Evolutionary conservation across 768 basidiomycete genomes (phyloP), one percentile per base, ranked within the genome.

Genomic region (Scleroderma citrinum): DNA sequence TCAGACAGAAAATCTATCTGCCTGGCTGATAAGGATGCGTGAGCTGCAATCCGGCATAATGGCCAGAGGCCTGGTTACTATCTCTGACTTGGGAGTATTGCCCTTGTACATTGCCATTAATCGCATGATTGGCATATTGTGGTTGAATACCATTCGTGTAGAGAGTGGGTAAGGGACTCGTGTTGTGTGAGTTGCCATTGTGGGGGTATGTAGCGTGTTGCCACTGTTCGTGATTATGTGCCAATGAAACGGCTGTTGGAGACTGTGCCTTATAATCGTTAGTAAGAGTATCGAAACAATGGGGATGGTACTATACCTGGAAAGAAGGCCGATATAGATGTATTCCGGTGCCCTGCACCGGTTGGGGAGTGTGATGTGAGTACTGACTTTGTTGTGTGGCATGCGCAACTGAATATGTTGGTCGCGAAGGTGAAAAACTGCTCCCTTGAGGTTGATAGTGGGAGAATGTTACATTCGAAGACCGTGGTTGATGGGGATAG

Each of bases 381-480:
- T 58, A 62, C 13, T 52, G 56, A 34, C 50, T 21, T 8, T 55
- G 57, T 20, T 55, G 66, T 16, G 50, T 52, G 3, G 42, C 43
- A 4, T 66, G 62, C 38, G 60, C 56, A 26, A 58, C 44, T 0
- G 58, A 47, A 46, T 63, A 59, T 2, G 68, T 62, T 19, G 68
- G 68, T 21, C 58, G 56, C 44, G 66, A 59, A 24, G 66, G 66
- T 11, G 68, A 62, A 34, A 69, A 69, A 8, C 64, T 69, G 16
- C 66, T 66, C 51, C 63, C 69, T 34, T 68, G 64, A 11, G 68
- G 68, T 19, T 69, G 69, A 56, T 69, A 69, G 40, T 69, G 68
- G 24, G 68, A 67, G 51, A 69, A 69, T 10, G 68, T 69, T 44
- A 70, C 60, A 13, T 59, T 41, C 35, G 59, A 14, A 7, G 64